Evolutionary conservation across 345 rosid genomes (phyloP).

Genomic region (Litchi chinensis): DNA sequence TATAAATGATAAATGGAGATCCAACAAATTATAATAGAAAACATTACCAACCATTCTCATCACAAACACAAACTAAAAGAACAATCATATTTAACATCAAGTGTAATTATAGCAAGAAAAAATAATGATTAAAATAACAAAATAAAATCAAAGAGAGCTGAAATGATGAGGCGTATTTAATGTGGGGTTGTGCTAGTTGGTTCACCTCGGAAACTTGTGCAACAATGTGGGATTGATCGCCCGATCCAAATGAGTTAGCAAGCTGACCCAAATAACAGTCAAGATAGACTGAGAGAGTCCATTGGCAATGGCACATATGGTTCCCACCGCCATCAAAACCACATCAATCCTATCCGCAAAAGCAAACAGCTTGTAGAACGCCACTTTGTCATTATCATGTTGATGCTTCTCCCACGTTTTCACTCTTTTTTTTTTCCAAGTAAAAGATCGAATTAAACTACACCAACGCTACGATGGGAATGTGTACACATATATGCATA

Average conservation of each 20-base stretch:
- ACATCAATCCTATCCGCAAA: conserved; percentile 61
- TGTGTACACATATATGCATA: too few species aligned
- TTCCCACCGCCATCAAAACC: conserved; percentile 52
- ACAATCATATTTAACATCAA: too few species aligned
- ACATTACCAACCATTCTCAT: too few species aligned
- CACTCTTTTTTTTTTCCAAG: too few species aligned
- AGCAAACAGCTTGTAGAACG: conserved; percentile 59
- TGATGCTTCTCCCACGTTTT: not conserved
- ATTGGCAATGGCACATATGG: conserved; percentile 41
- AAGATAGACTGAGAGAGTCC: conserved; percentile 57
- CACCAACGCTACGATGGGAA: too few species aligned
- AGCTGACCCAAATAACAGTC: conserved; percentile 58
- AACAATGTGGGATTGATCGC: conserved; percentile 41
- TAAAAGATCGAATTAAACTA: too few species aligned
- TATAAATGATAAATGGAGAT: too few species aligned
- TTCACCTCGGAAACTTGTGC: conserved; percentile 55
- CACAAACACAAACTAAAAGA: too few species aligned
- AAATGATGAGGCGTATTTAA: too few species aligned
- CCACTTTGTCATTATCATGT: conserved; percentile 25
- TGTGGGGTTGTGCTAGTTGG: not conserved
- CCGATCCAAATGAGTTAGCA: conserved; percentile 56
- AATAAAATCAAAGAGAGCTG: too few species aligned
- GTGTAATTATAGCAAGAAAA: not conserved
- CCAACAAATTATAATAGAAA: too few species aligned
- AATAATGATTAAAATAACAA: not conserved